Base-by-base conservation (phyloP, 2,329 filamentous ascomycete species). In the Cyphellophora attinorum region DNA sequence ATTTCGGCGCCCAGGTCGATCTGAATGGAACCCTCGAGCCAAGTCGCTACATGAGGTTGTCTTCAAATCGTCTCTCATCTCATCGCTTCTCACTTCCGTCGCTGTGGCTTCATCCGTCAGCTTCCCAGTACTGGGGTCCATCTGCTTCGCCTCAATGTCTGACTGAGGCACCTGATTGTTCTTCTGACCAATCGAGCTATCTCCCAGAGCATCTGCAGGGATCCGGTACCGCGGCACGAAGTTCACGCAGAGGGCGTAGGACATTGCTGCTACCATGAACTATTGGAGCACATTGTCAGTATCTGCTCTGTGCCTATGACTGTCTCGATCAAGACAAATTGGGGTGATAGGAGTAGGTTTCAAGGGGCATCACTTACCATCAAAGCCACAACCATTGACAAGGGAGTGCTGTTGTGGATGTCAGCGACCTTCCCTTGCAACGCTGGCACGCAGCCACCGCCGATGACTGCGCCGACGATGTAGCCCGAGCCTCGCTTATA, bases 401-500 rank as follows among this genome's bases (percentile, higher is more conserved):
- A 59, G 0, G 68, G 72, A 3, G 76, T 80, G 27, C 68, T 59
- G 39, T 75, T 70, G n/a, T 70, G 64, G 36, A 59, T 52, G 51
- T 88, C 81, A 4, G 79, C 74, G 1, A 77, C 79, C 6, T 68
- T 72, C 19, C 81, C 82, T 2, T 80, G 71, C 19, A 86, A 63
- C 0, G 82, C 78, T 1, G 83, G 82, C 3, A 86, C 79, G 21
- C 72, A 70, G 2, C 82, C 82, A 35, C 83, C 83, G 11, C 83
- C 82, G 16, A 17, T 17, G 0, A 86, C 79, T 46, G 78, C 81
- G 5, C 65, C 79, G 2, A 85, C 70, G 44, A 93, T 76, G 53
- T 74, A 80, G 1, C 81, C 80, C 2, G 75, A 77, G 1, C 81
- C 83, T 37, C 81, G 72, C 63, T 86, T 85, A 17, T 78, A 82